phyloP scores from a whole-genome alignment of 148 eudicot genomes.

The Rhododendron henanense region DNA sequence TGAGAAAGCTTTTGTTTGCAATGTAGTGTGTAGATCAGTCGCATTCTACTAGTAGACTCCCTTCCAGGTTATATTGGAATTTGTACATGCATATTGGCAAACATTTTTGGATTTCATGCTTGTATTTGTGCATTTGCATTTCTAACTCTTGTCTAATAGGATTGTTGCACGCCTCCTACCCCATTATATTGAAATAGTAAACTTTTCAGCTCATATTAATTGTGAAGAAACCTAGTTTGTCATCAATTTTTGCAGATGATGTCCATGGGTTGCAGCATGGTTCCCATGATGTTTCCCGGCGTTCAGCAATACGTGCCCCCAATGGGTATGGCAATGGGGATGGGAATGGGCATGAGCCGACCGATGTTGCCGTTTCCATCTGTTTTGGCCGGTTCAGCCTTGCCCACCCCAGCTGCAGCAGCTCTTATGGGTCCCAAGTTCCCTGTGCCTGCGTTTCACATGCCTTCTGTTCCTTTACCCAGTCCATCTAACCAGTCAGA shows the following conservation, averaged over 20 bases:
- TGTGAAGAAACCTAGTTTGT: not conserved
- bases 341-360: constrained; percentile 54
- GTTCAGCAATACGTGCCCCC: constrained; percentile 66
- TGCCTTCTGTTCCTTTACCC: constrained; percentile 29
- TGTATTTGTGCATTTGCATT: not conserved
- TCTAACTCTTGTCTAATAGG: not conserved
- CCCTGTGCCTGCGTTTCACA: constrained; percentile 42
- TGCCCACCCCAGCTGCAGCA: constrained; percentile 40
- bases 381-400: constrained; percentile 33
- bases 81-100: not conserved
- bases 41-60: not conserved
- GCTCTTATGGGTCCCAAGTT: constrained; percentile 47
- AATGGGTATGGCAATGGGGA: constrained; percentile 40
- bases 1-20: not conserved
- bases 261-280: constrained; percentile 78
- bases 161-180: not conserved
- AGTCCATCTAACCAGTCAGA: constrained; percentile 27
- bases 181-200: not conserved
- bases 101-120: not conserved
- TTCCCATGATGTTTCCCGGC: constrained; percentile 83
- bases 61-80: not conserved
- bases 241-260: constrained; percentile 15
- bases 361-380: constrained; percentile 50
- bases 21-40: not conserved
- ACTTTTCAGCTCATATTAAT: not conserved